These are phyloP conservation scores for Lactuca sativa DNA, from an alignment of 129 eudicot genomes.

Conservation along the genomic window DNA sequence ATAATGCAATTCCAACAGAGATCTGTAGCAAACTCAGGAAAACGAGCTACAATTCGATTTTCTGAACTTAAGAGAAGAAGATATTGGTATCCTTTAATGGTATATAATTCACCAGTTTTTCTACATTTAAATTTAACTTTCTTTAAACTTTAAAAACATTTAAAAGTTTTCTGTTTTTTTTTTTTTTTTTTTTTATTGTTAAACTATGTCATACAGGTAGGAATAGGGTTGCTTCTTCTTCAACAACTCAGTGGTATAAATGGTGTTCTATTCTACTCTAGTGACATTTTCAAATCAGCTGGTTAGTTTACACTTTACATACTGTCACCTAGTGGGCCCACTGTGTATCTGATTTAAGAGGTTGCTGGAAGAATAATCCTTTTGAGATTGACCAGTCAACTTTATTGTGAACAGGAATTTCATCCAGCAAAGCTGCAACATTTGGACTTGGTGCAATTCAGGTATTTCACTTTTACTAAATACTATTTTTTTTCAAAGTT, in stretches of 20 bases:
- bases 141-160: background rate
- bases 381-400: constrained; percentile 1
- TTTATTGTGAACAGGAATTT: constrained; percentile 50
- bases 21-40: constrained; percentile 64
- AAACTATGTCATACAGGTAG: constrained; percentile 49
- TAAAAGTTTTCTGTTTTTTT: background rate
- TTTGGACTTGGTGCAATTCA: constrained; percentile 77
- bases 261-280: constrained; percentile 79
- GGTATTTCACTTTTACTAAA: constrained; percentile 36
- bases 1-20: constrained; percentile 41
- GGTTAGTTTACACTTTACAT: constrained; percentile 43
- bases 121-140: background rate
- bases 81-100: constrained; percentile 84
- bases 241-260: constrained; percentile 89
- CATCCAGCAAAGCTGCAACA: constrained; percentile 68
- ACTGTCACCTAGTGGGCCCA: background rate
- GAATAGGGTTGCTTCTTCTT: constrained; percentile 76
- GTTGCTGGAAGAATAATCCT: background rate
- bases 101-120: constrained; percentile 41
- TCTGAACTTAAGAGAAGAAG: constrained; percentile 63
- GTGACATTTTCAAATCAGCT: constrained; percentile 68
- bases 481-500: background rate
- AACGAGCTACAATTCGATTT: constrained; percentile 58
- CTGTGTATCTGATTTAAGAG: background rate
- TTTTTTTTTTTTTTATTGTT: background rate